Conservation (phyloP, 169 alveolate genomes). For the Plasmodium inui region DNA sequence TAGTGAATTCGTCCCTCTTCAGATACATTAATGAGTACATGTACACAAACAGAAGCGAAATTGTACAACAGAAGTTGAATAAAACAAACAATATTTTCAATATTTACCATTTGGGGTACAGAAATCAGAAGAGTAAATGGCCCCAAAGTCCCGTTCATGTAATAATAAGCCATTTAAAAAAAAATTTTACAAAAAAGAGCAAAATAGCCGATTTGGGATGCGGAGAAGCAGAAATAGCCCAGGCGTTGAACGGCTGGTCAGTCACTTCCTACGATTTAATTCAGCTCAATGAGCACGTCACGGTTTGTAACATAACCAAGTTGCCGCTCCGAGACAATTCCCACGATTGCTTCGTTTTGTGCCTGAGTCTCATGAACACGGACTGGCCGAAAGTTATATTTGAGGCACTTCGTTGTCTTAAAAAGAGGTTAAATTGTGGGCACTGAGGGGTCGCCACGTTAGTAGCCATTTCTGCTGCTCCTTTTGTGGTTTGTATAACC, state of each 20-base stretch:
- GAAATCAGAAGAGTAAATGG: slow-evolving; percentile 80
- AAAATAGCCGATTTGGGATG: slow-evolving; percentile 86
- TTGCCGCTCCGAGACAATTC: slow-evolving; percentile 28
- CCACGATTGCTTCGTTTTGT: slow-evolving; percentile 39
- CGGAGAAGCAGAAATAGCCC: slow-evolving; percentile 85
- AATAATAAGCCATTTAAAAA: slow-evolving; percentile 75
- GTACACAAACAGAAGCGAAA: slow-evolving; percentile 49
- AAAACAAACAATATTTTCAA: slow-evolving; percentile 59
- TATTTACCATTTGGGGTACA: slow-evolving; percentile 81
- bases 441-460: not conserved
- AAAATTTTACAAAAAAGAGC: slow-evolving; percentile 3
- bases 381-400: slow-evolving; percentile 73
- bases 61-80: slow-evolving; percentile 35
- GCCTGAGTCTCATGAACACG: slow-evolving; percentile 59
- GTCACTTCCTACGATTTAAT: slow-evolving; percentile 50
- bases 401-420: slow-evolving; percentile 54
- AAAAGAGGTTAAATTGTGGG: slow-evolving; percentile 20
- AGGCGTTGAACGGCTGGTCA: slow-evolving; percentile 31
- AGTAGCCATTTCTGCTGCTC: not conserved
- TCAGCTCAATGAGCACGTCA: slow-evolving; percentile 46
- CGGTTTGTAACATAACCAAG: slow-evolving; percentile 51
- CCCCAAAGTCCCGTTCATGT: slow-evolving; percentile 79
- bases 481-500: not conserved
- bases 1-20: slow-evolving; percentile 54
- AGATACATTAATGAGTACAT: slow-evolving; percentile 63